Evolutionary conservation across 108 stramenopile species (phyloP).

Genomic region (Bacterosira constricta): DNA sequence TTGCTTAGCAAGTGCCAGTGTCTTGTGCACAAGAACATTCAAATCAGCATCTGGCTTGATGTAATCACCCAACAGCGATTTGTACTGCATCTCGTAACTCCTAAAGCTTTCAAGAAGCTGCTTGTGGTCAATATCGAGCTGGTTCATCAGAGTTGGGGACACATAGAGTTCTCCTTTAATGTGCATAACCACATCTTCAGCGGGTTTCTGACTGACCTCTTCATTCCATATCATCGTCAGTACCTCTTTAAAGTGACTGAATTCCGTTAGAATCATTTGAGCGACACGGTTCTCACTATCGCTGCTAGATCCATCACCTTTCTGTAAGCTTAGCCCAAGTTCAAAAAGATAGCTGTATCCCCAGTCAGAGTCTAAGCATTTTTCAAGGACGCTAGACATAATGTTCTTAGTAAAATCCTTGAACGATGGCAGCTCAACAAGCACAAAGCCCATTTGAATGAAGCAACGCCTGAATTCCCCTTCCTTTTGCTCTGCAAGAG

Average conservation of each 20-base stretch:
- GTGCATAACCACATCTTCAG: slow-evolving; percentile 50
- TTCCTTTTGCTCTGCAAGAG: slow-evolving; percentile 43
- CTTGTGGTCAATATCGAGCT: slow-evolving; percentile 31
- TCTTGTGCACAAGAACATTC: slow-evolving; percentile 47
- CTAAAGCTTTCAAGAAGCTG: slow-evolving; percentile 49
- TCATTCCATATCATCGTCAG: slow-evolving; percentile 70
- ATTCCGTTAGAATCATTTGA: slow-evolving; percentile 57
- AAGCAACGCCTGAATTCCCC: slow-evolving; percentile 58
- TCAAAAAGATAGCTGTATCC: slow-evolving; percentile 68
- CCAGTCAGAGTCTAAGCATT: slow-evolving; percentile 57
- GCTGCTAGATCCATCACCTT: slow-evolving; percentile 39
- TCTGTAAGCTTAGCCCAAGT: slow-evolving; percentile 56
- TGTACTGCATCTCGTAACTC: slow-evolving; percentile 51
- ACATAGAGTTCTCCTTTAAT: slow-evolving; percentile 38
- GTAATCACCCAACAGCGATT: slow-evolving; percentile 56
- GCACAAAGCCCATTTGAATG: slow-evolving; percentile 58
- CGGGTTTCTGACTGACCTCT: slow-evolving; percentile 63
- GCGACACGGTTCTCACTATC: slow-evolving; percentile 59
- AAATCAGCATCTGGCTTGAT: slow-evolving; percentile 57
- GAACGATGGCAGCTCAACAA: slow-evolving; percentile 58
- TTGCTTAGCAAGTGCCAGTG: slow-evolving; percentile 31
- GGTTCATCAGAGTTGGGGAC: neutral
- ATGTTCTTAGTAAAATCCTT: slow-evolving; percentile 47
- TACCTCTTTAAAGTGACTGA: slow-evolving; percentile 68
- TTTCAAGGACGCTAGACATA: slow-evolving; percentile 57